Base-by-base conservation (phyloP, 331 rosid species). In the Arachis monticola region DNA sequence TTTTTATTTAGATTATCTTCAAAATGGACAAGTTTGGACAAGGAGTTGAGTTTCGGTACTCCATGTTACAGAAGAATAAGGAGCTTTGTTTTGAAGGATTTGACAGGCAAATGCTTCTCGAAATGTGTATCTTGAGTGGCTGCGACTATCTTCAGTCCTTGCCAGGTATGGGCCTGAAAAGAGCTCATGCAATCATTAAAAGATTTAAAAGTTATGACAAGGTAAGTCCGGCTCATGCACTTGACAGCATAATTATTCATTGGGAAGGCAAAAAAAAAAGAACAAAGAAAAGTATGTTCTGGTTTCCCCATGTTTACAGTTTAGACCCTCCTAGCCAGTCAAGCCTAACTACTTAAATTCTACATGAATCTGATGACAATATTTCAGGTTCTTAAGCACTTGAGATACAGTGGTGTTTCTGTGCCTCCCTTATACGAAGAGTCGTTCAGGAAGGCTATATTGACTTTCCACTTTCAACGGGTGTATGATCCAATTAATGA, bases 111-210 rank as follows among this genome's bases (percentile, higher is more conserved):
- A 94, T 94, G 99, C 78, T 94, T 69, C 97, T 94, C 40, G 97
- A 92, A 80, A 90, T 88, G 99, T 94, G 99, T 80, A 90, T 90
- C 88, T 77, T 94, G 84, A 94, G 99, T 74, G 99, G 97, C 68
- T 94, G 97, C 78, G 97, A 94, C 80, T 94, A 94, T 83, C 86
- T 94, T 78, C 93, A 60, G 80, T 94, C 97, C 60, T 81, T 92
- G 85, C 93, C 99, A 51, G 99, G 99, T 81, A 92, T 94, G 97
- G 99, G 99, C 64, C 90, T 90, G 64, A 94, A 94, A 94, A 88
- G 91, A 74, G 97, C 97, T 38, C 97, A 94, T 77, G 88, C 96
- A 64, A 88, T 90, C 30, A 73, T 95, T 5, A 90, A 87, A 78
- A 88, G 77, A 75, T 88, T 88, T 78, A 78, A 80, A 81, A 88